Evolutionary conservation across 768 basidiomycete genomes (phyloP).

Genomic region (Boletus eberwhitei): DNA sequence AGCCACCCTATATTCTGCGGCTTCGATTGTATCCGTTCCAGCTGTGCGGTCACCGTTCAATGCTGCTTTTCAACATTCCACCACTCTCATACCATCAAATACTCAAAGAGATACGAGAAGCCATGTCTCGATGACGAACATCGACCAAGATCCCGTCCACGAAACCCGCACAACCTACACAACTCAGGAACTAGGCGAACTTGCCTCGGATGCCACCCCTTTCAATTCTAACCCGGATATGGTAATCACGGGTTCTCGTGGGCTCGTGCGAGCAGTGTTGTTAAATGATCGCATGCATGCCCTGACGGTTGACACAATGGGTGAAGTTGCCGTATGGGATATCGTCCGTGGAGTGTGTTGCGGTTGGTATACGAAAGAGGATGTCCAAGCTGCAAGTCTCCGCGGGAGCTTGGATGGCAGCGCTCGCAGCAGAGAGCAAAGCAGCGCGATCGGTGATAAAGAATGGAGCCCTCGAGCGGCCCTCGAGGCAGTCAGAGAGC

Average conservation of each 20-base stretch:
- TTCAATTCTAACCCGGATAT: constrained; percentile 57
- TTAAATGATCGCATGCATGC: constrained; percentile 90
- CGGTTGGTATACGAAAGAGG: constrained; percentile 64
- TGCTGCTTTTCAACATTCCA: constrained; percentile 32
- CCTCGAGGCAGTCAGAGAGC: constrained; percentile 80
- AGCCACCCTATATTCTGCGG: constrained; percentile 84
- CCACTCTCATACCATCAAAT: constrained; percentile 27
- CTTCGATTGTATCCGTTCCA: constrained; percentile 71
- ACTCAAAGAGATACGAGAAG: constrained; percentile 18
- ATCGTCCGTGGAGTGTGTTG: constrained; percentile 74
- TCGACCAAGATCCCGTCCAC: constrained; percentile 29
- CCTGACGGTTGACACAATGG: constrained; percentile 84
- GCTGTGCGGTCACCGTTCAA: constrained; percentile 37
- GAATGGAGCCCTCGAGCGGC: constrained; percentile 76
- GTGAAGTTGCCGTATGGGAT: constrained; percentile 92
- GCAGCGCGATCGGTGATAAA: constrained; percentile 33
- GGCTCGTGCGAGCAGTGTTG: constrained; percentile 77
- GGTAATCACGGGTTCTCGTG: constrained; percentile 70
- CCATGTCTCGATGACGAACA: constrained; percentile 17
- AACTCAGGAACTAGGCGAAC: constrained; percentile 69
- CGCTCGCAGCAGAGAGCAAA: constrained; percentile 31
- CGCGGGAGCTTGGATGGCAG: constrained; percentile 44
- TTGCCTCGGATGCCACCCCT: constrained; percentile 74
- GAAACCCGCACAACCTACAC: constrained; percentile 49
- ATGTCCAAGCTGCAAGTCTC: constrained; percentile 57